Conservation (phyloP, 192 early-diverging fungal genomes). For the Entomortierella chlamydospora region DNA sequence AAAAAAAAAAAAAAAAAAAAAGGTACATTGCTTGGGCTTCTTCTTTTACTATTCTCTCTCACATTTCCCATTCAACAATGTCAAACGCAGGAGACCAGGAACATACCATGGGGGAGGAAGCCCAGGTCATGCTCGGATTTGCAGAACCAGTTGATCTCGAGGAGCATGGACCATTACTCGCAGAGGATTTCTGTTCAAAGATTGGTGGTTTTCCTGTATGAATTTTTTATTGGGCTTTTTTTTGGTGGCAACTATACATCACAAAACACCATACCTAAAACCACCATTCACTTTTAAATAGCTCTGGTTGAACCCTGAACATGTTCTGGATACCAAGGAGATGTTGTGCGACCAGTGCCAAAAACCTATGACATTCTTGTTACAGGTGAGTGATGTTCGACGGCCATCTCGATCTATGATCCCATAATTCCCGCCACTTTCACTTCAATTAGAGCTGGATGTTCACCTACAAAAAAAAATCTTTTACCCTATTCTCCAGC, state of each 20-base stretch:
- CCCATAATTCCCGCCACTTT: too few species aligned
- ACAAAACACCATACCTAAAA: background rate
- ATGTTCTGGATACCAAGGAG: conserved; percentile 67
- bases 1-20: background rate
- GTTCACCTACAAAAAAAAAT: background rate
- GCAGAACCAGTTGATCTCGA: conserved; percentile 72
- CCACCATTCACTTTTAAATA: conserved; percentile 18
- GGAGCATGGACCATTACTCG: conserved; percentile 61
- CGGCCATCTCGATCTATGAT: too few species aligned
- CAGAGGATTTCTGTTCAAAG: conserved; percentile 83
- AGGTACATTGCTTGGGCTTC: too few species aligned
- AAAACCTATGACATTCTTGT: conserved; percentile 79
- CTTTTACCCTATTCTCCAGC: conserved; percentile 44
- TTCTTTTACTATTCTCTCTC: background rate
- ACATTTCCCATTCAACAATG: background rate
- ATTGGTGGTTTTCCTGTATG: conserved; percentile 87
- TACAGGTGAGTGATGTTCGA: conserved; percentile 73
- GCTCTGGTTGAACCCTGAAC: conserved; percentile 86
- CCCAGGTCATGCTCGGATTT: conserved; percentile 72
- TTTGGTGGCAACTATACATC: background rate
- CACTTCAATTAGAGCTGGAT: too few species aligned
- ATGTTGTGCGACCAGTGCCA: conserved; percentile 80
- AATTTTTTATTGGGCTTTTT: background rate
- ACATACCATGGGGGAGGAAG: conserved; percentile 15
- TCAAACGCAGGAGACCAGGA: conserved; percentile 15